Evolutionary conservation across 2,329 filamentous ascomycete species (phyloP).

Genomic region (Aspergillus jensenii): DNA sequence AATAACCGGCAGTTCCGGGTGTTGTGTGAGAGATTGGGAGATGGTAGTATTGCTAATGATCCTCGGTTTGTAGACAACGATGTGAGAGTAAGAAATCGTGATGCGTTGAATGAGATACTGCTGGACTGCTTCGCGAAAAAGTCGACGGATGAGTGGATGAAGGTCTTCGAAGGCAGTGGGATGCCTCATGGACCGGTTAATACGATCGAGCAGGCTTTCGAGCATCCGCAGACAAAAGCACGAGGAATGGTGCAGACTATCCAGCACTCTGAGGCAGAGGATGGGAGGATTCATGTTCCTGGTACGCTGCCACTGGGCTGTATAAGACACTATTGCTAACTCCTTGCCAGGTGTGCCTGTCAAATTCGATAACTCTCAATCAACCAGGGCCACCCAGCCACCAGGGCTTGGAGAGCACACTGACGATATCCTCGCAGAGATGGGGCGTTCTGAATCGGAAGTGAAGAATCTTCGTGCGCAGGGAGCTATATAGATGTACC

Average conservation of each 20-base stretch:
- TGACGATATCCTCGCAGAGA: slow-evolving; percentile 22
- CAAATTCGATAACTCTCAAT: slow-evolving; percentile 32
- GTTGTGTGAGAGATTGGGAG: slow-evolving; percentile 60
- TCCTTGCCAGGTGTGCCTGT: slow-evolving; percentile 21
- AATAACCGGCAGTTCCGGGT: slow-evolving; percentile 69
- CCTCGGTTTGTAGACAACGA: slow-evolving; percentile 62
- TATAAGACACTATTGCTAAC: neutral
- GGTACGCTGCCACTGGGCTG: slow-evolving; percentile 15
- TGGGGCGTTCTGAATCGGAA: slow-evolving; percentile 17
- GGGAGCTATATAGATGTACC: neutral
- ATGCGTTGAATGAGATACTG: slow-evolving; percentile 39
- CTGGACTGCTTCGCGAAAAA: slow-evolving; percentile 34
- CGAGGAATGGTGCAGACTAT: slow-evolving; percentile 39
- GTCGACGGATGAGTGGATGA: slow-evolving; percentile 43
- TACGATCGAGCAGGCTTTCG: slow-evolving; percentile 45
- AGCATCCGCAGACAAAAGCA: slow-evolving; percentile 45
- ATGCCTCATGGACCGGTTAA: slow-evolving; percentile 51
- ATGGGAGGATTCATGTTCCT: slow-evolving; percentile 27
- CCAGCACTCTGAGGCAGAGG: slow-evolving; percentile 10
- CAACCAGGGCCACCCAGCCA: slow-evolving; percentile 18
- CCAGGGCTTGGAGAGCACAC: slow-evolving; percentile 35
- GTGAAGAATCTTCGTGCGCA: neutral
- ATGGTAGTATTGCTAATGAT: slow-evolving; percentile 61
- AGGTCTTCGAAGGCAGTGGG: slow-evolving; percentile 42
- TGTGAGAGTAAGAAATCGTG: slow-evolving; percentile 55